Base-by-base conservation (phyloP, 805 yeast genomes). In the Candida lessepsii region DNA sequence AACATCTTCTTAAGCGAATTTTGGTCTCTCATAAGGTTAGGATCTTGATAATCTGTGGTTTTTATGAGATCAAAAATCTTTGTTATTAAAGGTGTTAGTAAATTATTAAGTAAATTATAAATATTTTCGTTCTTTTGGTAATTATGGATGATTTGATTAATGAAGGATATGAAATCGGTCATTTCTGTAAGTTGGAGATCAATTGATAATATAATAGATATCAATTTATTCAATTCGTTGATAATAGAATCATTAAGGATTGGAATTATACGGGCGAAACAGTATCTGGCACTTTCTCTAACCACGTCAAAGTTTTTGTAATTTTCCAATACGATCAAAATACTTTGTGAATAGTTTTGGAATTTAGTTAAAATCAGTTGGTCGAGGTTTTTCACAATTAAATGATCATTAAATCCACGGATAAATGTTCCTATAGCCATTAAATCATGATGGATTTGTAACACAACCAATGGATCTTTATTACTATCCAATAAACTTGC, bases 391-490 rank as follows among this genome's bases (percentile, higher is more conserved):
- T 57, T 65, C 11, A 19, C 6, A 2, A 18, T 18, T 27, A 54
- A 54, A 9, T 32, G 27, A 29, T 65, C 71, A 42, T 83, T 93
- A 52, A 85, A 80, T 4, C 98, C 98, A 57, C 93, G 78, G 3
- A 89, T 83, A 53, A 90, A 74, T 0, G 96, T 87, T 32, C 96
- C 97, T 32, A 91, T 78, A 0, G 96, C 90, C 80, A 87, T 78
- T 35, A 93, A 64, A 24, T 82, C 75, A 57, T 91, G 97, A 59
- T 93, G 96, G 2, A 88, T 83, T 56, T 87, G 93, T 32, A 86
- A 61, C 2, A 83, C 72, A 24, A 74, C 53, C 4, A 20, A 6
- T 1, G 35, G 11, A n/a, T 20, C 20, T 11, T 20, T 21, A 2
- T 9, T 5, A 21, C 17, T 13, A 7, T 39, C 29, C 9, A 29